These are phyloP conservation scores for Plasmodium gonderi DNA, from an alignment of 169 alveolate species.

Conservation along the genomic window DNA sequence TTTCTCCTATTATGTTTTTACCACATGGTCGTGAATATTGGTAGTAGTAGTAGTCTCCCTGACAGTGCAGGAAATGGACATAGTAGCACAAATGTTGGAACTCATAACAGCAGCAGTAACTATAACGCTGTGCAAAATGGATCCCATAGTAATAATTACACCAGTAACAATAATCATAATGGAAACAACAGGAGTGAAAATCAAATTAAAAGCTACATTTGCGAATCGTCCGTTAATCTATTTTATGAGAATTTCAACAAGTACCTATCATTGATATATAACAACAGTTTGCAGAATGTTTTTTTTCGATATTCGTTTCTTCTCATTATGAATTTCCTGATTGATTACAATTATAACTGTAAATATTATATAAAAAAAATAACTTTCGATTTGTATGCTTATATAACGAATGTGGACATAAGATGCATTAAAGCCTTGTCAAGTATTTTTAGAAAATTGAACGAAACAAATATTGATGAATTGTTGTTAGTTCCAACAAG, in stretches of 20 bases:
- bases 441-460: constrained; percentile 52
- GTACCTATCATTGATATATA: constrained; percentile 62
- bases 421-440: constrained; percentile 45
- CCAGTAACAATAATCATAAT: background rate
- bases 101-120: background rate
- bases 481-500: constrained; percentile 53
- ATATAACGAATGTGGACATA: constrained; percentile 46
- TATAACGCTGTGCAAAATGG: background rate
- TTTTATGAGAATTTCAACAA: constrained; percentile 68
- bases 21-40: background rate
- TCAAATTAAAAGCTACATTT: constrained; percentile 22
- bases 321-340: constrained; percentile 34
- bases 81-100: background rate
- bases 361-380: constrained; percentile 50
- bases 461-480: constrained; percentile 66
- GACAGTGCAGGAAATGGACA: background rate
- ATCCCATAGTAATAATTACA: background rate
- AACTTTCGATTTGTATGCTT: constrained; percentile 46
- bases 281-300: constrained; percentile 62
- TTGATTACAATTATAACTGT: constrained; percentile 53
- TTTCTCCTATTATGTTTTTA: constrained; percentile 40
- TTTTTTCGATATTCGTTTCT: constrained; percentile 61
- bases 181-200: background rate
- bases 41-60: background rate
- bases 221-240: constrained; percentile 32